phyloP scores from a whole-genome alignment of 2,329 filamentous ascomycete genomes.

The Dactylellina cionopaga region DNA sequence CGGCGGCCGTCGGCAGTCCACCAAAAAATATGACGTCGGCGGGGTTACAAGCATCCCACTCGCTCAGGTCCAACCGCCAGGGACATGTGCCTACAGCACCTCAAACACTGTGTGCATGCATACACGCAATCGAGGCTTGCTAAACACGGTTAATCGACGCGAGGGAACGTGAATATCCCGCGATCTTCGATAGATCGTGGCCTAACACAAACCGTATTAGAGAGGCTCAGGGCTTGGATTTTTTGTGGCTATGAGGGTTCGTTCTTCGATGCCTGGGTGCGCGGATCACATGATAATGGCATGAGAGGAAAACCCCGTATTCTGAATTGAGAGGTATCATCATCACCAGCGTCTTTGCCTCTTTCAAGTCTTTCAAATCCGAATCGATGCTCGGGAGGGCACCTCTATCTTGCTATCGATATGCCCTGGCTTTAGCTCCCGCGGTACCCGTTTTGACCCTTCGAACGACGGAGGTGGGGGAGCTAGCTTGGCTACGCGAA shows the following conservation, averaged over 20 bases:
- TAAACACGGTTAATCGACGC: not conserved
- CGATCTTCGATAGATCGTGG: constrained; percentile 9
- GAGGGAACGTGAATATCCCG: constrained; percentile 2
- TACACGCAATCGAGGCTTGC: not conserved
- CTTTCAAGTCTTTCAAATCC: no score
- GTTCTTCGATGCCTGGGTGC: not conserved
- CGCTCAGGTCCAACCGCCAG: constrained; percentile 18
- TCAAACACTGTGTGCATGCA: constrained; percentile 1
- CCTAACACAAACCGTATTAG: not conserved
- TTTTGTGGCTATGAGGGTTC: no score
- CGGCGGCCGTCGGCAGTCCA: constrained; percentile 6
- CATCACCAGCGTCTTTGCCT: no score
- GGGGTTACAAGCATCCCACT: constrained; percentile 33
- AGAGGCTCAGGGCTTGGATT: not conserved
- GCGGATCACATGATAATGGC: not conserved
- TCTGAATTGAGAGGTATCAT: not conserved
- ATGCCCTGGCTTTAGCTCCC: not conserved
- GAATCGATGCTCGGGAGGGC: no score
- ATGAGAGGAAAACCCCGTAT: no score
- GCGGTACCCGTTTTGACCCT: not conserved
- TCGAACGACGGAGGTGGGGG: not conserved
- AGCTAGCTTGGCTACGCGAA: constrained; percentile 17
- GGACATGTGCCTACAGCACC: constrained; percentile 6
- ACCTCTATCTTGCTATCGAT: no score
- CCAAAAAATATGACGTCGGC: constrained; percentile 41